phyloP scores from a whole-genome alignment of 805 yeast genomes.

The Cyberlindnera saturnus region DNA sequence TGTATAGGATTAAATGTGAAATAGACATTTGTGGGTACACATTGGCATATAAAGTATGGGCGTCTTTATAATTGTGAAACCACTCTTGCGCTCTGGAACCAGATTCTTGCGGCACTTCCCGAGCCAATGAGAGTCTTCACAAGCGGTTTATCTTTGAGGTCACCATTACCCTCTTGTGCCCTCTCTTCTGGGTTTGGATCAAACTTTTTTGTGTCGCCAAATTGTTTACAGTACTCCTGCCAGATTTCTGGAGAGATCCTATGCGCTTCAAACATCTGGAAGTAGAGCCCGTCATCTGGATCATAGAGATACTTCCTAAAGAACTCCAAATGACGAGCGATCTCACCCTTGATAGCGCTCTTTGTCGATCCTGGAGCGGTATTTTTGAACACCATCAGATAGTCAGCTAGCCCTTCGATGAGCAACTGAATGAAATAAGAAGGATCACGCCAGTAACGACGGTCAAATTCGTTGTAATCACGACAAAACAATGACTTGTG shows the following conservation, averaged over 20 bases:
- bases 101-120: constrained; percentile 64
- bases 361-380: constrained; percentile 29
- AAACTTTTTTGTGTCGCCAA: constrained; percentile 49
- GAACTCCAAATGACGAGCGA: constrained; percentile 48
- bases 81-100: constrained; percentile 61
- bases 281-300: constrained; percentile 52
- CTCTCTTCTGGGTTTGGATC: constrained; percentile 49
- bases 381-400: constrained; percentile 42
- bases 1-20: not conserved
- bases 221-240: constrained; percentile 44
- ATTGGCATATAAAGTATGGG: not conserved
- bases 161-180: constrained; percentile 33
- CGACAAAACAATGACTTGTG: constrained; percentile 55
- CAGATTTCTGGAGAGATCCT: constrained; percentile 44
- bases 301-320: constrained; percentile 53
- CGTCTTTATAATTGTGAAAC: constrained; percentile 29
- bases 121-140: constrained; percentile 54
- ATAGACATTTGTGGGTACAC: not conserved
- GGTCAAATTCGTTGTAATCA: constrained; percentile 40
- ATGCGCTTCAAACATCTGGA: constrained; percentile 54
- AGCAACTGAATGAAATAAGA: constrained; percentile 59
- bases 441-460: constrained; percentile 59
- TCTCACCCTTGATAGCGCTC: constrained; percentile 31
- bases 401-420: constrained; percentile 65
- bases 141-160: constrained; percentile 28